phyloP scores from a whole-genome alignment of 2,329 filamentous ascomycete species.

The Fusarium goolgardi region DNA sequence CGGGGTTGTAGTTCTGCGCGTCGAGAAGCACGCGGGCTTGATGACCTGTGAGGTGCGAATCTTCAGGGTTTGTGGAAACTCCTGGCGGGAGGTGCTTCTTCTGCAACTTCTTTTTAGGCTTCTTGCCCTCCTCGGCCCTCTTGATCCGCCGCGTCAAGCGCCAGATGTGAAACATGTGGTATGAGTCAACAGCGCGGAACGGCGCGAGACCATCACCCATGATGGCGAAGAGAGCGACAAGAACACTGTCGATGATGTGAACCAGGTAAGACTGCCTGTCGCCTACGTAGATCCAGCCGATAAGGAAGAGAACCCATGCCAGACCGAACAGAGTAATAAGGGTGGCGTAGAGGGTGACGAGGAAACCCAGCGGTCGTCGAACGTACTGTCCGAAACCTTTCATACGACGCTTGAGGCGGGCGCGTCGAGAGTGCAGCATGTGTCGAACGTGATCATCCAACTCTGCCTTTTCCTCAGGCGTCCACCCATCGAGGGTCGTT shows the following conservation, averaged over 20 bases:
- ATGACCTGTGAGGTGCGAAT: slow-evolving; percentile 35
- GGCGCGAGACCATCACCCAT: slow-evolving; percentile 78
- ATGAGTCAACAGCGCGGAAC: slow-evolving; percentile 84
- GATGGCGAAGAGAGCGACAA: slow-evolving; percentile 77
- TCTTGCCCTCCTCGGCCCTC: slow-evolving; percentile 62
- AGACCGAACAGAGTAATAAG: slow-evolving; percentile 87
- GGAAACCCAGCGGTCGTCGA: slow-evolving; percentile 79
- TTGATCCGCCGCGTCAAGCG: slow-evolving; percentile 65
- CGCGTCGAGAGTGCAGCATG: slow-evolving; percentile 84
- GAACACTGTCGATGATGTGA: slow-evolving; percentile 76
- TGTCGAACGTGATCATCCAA: slow-evolving; percentile 89
- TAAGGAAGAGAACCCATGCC: slow-evolving; percentile 91
- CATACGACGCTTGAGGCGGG: slow-evolving; percentile 82
- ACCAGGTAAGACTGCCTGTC: slow-evolving; percentile 75
- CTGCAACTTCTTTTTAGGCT: slow-evolving; percentile 47
- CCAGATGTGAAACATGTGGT: slow-evolving; percentile 86
- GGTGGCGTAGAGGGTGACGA: slow-evolving; percentile 85
- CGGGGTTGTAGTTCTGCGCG: slow-evolving; percentile 22
- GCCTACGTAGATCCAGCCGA: slow-evolving; percentile 88
- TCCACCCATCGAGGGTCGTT: slow-evolving; percentile 78
- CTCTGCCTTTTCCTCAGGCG: slow-evolving; percentile 76
- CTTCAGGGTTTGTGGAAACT: background rate
- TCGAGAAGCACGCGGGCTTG: slow-evolving; percentile 39
- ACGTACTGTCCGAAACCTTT: slow-evolving; percentile 86
- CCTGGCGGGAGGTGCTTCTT: slow-evolving; percentile 37